Conservation (phyloP, 176 grass and related monocot species). For the Oryza rufipogon region DNA sequence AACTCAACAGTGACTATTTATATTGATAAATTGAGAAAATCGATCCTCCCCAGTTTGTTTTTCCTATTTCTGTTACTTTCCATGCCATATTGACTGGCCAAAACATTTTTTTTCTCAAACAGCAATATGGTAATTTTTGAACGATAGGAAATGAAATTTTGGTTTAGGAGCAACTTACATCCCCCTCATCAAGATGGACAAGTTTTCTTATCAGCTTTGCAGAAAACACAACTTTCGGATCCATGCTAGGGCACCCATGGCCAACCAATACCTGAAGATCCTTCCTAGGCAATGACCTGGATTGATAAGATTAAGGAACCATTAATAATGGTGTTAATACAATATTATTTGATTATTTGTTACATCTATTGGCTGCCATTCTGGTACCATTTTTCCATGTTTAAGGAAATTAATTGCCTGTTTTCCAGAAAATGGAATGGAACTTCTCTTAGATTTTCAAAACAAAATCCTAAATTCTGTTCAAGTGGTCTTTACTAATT, state of each 20-base stretch:
- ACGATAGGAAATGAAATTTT: slow-evolving; percentile 21
- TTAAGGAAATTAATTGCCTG: neutral
- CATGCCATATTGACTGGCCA: neutral
- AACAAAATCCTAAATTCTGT: neutral
- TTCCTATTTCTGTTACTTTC: neutral
- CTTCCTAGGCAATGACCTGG: slow-evolving; percentile 76
- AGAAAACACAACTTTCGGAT: slow-evolving; percentile 84
- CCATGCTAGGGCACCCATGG: slow-evolving; percentile 85
- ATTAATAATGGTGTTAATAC: slow-evolving; percentile 22
- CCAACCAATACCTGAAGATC: slow-evolving; percentile 91
- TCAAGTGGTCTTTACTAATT: neutral
- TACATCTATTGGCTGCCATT: slow-evolving; percentile 10
- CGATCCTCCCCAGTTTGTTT: neutral
- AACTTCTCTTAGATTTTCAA: neutral
- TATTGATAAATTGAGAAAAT: neutral
- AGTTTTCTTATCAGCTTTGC: slow-evolving; percentile 91
- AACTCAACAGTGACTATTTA: neutral
- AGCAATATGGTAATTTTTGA: neutral
- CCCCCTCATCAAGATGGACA: slow-evolving; percentile 95
- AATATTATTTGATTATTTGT: neutral
- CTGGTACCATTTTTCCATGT: neutral
- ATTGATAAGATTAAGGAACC: slow-evolving; percentile 37
- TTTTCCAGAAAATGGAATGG: neutral
- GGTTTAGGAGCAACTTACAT: slow-evolving; percentile 63
- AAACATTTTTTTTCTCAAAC: neutral